Conservation (phyloP, 768 basidiomycete species). For the Trametes sanguinea region DNA sequence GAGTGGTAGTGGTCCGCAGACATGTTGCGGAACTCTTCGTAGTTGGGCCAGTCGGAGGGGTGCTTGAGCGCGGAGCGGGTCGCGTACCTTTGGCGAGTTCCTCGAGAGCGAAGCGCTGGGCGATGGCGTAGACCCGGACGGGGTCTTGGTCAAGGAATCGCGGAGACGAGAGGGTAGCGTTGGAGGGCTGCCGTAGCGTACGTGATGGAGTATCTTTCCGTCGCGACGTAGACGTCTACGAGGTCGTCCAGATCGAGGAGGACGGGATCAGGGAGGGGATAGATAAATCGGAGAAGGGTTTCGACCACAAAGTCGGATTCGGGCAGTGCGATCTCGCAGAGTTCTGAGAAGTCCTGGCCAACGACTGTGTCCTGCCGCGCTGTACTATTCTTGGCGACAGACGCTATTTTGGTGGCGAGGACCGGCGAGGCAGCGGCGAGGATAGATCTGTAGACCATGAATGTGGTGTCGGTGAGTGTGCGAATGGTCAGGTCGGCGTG, state of each 20-base stretch:
- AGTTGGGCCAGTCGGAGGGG: constrained; percentile 16
- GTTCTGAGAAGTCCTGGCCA: too few relatives aligned
- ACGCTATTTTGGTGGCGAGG: background rate
- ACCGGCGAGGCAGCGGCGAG: background rate
- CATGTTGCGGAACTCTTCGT: constrained; percentile 26
- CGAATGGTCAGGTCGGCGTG: background rate
- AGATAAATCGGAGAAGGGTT: constrained; percentile 17
- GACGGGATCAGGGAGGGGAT: constrained; percentile 17
- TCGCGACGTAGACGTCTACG: constrained; percentile 8
- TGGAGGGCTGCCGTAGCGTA: constrained; percentile 1
- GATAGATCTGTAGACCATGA: background rate
- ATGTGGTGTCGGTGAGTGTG: background rate
- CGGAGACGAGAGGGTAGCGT: background rate
- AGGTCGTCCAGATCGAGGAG: constrained; percentile 17
- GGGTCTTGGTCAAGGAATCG: constrained; percentile 10
- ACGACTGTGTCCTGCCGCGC: background rate
- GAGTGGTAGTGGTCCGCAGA: constrained; percentile 18
- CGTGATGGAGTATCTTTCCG: constrained; percentile 8
- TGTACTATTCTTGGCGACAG: background rate
- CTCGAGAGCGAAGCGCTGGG: constrained; percentile 7
- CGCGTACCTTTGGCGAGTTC: background rate
- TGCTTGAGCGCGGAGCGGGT: background rate
- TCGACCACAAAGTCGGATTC: constrained; percentile 13
- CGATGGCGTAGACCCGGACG: constrained; percentile 17
- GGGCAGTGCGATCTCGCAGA: background rate